phyloP scores from a whole-genome alignment of 345 rosid genomes.

The Brassica juncea region DNA sequence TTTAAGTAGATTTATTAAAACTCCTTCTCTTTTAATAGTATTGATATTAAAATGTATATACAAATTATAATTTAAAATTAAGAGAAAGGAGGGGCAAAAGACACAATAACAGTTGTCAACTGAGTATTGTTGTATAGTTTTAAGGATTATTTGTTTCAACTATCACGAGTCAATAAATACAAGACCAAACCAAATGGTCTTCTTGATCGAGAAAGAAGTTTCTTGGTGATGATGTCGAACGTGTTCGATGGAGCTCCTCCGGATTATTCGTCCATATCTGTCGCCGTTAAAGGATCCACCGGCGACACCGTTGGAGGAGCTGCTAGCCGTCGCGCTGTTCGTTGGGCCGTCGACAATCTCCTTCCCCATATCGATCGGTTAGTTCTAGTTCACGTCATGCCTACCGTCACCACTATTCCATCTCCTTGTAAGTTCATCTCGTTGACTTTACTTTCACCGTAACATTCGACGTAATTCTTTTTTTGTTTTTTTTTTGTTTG shows the following conservation, averaged over 20 bases:
- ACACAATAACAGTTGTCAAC: background rate
- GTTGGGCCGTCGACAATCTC: conserved; percentile 71
- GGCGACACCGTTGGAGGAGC: conserved; percentile 50
- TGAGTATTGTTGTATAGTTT: background rate
- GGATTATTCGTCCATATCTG: conserved; percentile 43
- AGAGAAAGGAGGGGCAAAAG: background rate
- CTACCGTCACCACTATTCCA: conserved; percentile 58
- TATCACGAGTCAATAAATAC: background rate
- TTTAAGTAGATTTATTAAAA: no score
- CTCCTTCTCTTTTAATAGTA: no score
- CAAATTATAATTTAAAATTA: background rate
- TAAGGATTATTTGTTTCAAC: background rate
- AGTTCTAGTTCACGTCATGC: conserved; percentile 75
- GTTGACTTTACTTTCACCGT: background rate
- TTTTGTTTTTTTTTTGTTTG: background rate
- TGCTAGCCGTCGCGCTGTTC: conserved; percentile 76
- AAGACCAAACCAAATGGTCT: background rate
- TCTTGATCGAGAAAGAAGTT: background rate
- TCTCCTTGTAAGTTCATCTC: conserved; percentile 59
- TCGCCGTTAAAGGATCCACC: conserved; percentile 65
- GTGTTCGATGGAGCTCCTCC: conserved; percentile 31
- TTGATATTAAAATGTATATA: no score
- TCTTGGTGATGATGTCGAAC: conserved; percentile 37
- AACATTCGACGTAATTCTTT: background rate
- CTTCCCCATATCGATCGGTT: conserved; percentile 53